Evolutionary conservation across 164 flowering plant species (phyloP), one percentile per base, ranked within the genome.

Genomic region (Aristolochia contorta): DNA sequence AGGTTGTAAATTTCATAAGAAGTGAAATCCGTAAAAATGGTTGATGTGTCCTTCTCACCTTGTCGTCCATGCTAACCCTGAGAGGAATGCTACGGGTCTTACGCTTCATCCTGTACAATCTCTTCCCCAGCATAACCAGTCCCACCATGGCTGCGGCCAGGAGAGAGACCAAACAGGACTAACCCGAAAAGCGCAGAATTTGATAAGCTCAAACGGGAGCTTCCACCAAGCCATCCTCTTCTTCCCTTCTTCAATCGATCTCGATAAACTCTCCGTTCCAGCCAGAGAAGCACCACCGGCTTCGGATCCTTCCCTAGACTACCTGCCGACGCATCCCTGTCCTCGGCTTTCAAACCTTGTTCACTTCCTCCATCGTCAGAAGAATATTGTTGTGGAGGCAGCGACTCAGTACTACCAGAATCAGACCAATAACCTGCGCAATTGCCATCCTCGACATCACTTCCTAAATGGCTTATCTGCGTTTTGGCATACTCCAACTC

Each of bases 141-240:
- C 97, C 96, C 79, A 92, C 59, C 22, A 85, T 65, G 21, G 97
- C 94, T 21, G 96, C 97, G 0, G 92, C 96, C 19, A 82, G 13
- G 98, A 87, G 58, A 90, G 50, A 19, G 92, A 73, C 97, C 96
- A 93, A 30, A 84, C 78, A 47, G 97, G 97, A 50, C 80, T 80
- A 63, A 79, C 81, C 76, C 80, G 81, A 56, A 81, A 76, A 32
- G 78, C 78, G 70, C 86, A 86, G 59, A 75, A 87, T 54, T 72
- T 90, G 61, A 93, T 48, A 33, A 93, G 63, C 77, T 87, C 97
- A 50, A 84, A 59, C 14, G 98, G 97, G 60, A 84, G 78, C 74
- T 82, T 86, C 97, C 97, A 90, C 97, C 98, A 93, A 49, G 74
- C 83, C 10, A 80, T 49, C 37, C 60, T 64, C 72, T 61, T 76